Evolutionary conservation across 2,329 filamentous ascomycete species (phyloP).

Genomic region (Neofusicoccum sp.): DNA sequence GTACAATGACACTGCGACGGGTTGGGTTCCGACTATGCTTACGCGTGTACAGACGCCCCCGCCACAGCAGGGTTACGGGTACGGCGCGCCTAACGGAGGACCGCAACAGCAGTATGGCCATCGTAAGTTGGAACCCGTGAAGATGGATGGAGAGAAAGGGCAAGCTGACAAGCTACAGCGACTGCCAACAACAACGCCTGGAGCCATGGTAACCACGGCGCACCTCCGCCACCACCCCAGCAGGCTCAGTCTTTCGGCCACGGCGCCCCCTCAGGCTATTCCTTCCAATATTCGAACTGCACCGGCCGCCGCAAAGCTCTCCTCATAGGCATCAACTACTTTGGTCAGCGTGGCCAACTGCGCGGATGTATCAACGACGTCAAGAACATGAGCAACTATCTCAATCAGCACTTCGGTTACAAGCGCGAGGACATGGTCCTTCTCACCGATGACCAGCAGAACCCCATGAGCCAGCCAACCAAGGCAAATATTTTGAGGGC

Average conservation of each 20-base stretch:
- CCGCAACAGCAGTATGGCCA: slow-evolving; percentile 11
- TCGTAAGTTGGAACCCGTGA: slow-evolving; percentile 21
- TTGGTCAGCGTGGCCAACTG: slow-evolving; percentile 84
- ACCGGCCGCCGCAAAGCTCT: slow-evolving; percentile 85
- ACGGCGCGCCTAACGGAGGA: not conserved
- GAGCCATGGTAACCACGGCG: slow-evolving; percentile 37
- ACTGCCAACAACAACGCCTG: slow-evolving; percentile 48
- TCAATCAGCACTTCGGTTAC: slow-evolving; percentile 87
- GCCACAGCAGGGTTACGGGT: slow-evolving; percentile 28
- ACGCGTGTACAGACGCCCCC: slow-evolving; percentile 29
- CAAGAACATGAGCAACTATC: slow-evolving; percentile 90
- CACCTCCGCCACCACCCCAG: slow-evolving; percentile 64
- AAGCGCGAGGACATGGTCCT: slow-evolving; percentile 96
- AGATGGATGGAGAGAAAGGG: slow-evolving; percentile 43
- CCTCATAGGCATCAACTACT: slow-evolving; percentile 95
- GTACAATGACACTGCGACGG: slow-evolving; percentile 26
- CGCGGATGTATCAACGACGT: slow-evolving; percentile 97
- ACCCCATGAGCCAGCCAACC: slow-evolving; percentile 93
- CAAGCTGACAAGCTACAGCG: slow-evolving; percentile 39
- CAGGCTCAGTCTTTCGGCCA: slow-evolving; percentile 55
- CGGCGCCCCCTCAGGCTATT: slow-evolving; percentile 76
- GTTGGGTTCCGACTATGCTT: slow-evolving; percentile 30
- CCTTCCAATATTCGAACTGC: slow-evolving; percentile 88
- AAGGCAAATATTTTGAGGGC: slow-evolving; percentile 93
- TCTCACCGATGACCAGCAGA: slow-evolving; percentile 93